phyloP scores from a whole-genome alignment of 148 eudicot genomes.

The Camellia sinensis region DNA sequence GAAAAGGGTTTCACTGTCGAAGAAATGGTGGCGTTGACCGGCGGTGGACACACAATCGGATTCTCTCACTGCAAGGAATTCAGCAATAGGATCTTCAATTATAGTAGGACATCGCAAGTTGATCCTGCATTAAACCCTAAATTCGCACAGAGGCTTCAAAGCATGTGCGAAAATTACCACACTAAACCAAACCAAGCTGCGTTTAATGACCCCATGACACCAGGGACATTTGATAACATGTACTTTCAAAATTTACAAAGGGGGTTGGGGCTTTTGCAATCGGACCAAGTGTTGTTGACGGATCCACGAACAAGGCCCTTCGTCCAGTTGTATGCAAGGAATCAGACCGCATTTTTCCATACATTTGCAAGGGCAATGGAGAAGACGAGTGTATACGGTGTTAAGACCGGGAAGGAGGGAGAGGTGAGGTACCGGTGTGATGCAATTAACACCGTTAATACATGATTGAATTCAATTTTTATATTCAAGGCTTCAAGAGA shows the following conservation, averaged over 20 bases:
- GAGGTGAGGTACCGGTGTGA: conserved; percentile 28
- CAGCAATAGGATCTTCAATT: neutral
- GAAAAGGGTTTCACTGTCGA: conserved; percentile 3
- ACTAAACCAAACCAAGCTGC: neutral
- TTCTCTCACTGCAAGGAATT: conserved; percentile 19
- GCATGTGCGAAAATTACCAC: neutral
- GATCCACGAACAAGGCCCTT: conserved; percentile 24
- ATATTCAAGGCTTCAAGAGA: too few species aligned
- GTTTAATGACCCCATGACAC: neutral
- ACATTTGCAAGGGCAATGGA: conserved; percentile 21
- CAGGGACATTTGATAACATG: conserved; percentile 14
- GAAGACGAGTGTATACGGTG: conserved; percentile 20
- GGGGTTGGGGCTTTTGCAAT: conserved; percentile 23
- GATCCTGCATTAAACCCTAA: conserved; percentile 3
- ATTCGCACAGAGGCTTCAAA: neutral
- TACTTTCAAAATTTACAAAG: conserved; percentile 21
- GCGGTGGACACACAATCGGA: conserved; percentile 18
- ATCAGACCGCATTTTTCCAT: conserved; percentile 18
- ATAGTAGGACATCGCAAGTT: neutral
- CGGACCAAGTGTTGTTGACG: conserved; percentile 15
- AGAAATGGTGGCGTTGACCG: conserved; percentile 14
- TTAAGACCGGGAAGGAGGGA: conserved; percentile 24
- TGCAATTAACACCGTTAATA: conserved; percentile 1
- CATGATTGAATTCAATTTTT: neutral
- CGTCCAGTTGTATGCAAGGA: conserved; percentile 14